Evolutionary conservation across 1,139 yeast genomes (phyloP), one percentile per base, ranked within the genome.

Genomic region (Protomyces arabidopsidicola): DNA sequence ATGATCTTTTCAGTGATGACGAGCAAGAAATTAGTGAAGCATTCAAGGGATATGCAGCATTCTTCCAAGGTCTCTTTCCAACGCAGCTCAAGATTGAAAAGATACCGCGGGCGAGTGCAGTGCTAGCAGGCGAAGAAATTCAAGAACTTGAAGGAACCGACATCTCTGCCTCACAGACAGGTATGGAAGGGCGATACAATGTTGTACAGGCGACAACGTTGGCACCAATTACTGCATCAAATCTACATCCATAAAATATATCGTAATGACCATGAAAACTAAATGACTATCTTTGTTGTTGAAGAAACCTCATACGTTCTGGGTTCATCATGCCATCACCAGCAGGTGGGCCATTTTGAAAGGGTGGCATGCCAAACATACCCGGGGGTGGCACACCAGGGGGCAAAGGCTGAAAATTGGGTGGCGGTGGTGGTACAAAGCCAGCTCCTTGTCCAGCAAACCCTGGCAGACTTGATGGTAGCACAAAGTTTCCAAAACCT

Each of bases 401-500:
- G 2, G 48, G 48, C 48, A 42, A 42, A 3, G 22, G 48, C 48
- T 4, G 16, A 42, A 42, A 42, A 9, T 42, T 42, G 20, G 48
- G 48, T 20, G 48, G 48, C 48, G 48, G 48, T 18, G 48, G 48
- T 18, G 48, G 48, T 18, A 20, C 24, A 18, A 42, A 42, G 20
- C 48, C 48, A 42, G 48, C 48, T 20, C 22, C 22, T 18, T 18
- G 48, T 18, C 22, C 48, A 5, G 22, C 48, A 42, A 42, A n/a
- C 3, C 24, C 48, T 5, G 20, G 24, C 9, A 42, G 20, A n/a
- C 48, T 20, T 9, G 48, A 20, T 10, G 48, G 48, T 10, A 42
- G 20, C 5, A 20, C 48, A 42, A 16, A 27, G n/a, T 48, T 36
- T 6, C 62, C 56, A 45, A 58, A 58, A 12, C 62, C 62, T 12